Evolutionary conservation across 2,329 filamentous ascomycete genomes (phyloP).

Genomic region (Shiraia sp.): DNA sequence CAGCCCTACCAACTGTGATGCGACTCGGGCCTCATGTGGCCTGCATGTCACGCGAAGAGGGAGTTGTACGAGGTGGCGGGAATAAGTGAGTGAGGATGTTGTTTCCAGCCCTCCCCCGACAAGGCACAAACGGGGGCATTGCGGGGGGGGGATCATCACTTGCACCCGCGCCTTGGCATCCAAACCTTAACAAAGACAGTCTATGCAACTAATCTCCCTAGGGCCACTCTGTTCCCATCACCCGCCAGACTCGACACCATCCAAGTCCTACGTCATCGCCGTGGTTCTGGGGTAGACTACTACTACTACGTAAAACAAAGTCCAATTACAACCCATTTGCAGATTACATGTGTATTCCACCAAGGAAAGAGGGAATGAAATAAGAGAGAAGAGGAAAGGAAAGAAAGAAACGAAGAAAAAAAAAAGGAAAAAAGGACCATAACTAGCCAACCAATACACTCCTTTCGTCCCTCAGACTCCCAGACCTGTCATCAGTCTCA

Average conservation of each 20-base stretch:
- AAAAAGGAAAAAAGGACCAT: background rate
- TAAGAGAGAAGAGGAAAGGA: background rate
- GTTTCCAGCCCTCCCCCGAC: too few relatives aligned
- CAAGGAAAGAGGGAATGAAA: background rate
- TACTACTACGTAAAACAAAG: too few relatives aligned
- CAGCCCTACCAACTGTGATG: conserved; percentile 3
- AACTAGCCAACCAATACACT: background rate
- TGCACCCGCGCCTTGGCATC: conserved; percentile 18
- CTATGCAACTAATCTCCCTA: too few relatives aligned
- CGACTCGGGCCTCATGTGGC: conserved; percentile 14
- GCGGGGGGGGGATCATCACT: conserved; percentile 15
- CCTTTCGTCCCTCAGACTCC: too few relatives aligned
- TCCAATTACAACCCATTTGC: too few relatives aligned
- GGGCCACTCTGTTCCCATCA: too few relatives aligned
- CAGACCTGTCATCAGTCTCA: too few relatives aligned
- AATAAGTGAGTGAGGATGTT: conserved; percentile 32
- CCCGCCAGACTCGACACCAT: too few relatives aligned
- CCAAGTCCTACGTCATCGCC: background rate
- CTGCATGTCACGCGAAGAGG: conserved; percentile 24
- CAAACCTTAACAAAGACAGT: background rate
- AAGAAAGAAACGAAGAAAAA: background rate
- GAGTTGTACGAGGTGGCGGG: conserved; percentile 28
- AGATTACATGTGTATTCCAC: too few relatives aligned
- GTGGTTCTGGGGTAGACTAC: background rate
- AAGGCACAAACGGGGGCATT: too few relatives aligned